Base-by-base conservation (phyloP, 257 asterid species). In the Coffea eugenioides region DNA sequence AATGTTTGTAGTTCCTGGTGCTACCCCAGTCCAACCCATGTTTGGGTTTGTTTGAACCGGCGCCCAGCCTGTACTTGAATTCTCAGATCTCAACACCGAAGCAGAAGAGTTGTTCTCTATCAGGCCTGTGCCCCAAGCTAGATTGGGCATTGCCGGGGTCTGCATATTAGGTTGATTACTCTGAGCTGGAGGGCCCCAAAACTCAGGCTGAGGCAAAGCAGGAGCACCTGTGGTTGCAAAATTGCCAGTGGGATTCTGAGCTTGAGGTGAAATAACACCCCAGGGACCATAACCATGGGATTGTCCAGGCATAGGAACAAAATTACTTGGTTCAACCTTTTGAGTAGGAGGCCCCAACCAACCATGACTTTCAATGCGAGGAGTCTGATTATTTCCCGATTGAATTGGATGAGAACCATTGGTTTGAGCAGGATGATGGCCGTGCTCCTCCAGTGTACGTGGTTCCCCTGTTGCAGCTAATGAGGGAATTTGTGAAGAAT, bases 1-100 rank as follows among this genome's bases (percentile, higher is more conserved):
- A 83, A 85, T 80, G 76, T 90, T 94, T n/a, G 89, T 76, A 75
- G 76, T 78, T 25, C 78, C 88, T 41, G 91, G 88, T 10, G 81
- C 77, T 1, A 89, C 88, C 78, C 90, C 90, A 73, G 75, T 90
- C 94, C 98, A 93, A 25, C 94, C 92, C 88, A 85, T 83, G 83
- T 90, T 92, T 8, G 89, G 89, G 81, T 81, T 92, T 27, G 89
- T 83, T 69, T 77, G 96, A 86, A 88, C 52, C 46, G 90, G 16
- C 8, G 88, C 89, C 98, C 98, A 93, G 36, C 91, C 94, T 20
- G 74, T 45, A 52, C 86, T 91, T 1, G 89, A 69, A 87, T 87
- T 92, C 59, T 89, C 91, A 48, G 93, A 90, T 64, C 89, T 81
- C 70, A 77, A 66, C 2, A 69, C 86, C 62, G 87, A 72, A 69